Percentiles rank a stretch among this genome's conserved stretches.
phyloP scores from a whole-genome alignment of 1,284 basidiomycete genomes.

The Cryptococcus maquisensis region DNA sequence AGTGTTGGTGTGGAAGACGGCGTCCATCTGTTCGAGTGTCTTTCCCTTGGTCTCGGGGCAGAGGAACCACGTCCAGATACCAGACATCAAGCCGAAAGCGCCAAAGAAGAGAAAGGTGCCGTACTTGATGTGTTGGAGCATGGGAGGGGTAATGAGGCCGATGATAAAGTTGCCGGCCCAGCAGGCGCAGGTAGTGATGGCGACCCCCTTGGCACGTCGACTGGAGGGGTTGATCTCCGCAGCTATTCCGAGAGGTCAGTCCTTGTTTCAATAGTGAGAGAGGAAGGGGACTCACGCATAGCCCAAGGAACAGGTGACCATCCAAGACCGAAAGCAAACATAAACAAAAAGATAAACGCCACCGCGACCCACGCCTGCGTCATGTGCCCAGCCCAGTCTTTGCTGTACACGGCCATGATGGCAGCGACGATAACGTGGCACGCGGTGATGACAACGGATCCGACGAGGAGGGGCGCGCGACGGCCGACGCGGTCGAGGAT shows the following conservation, averaged over 20 bases:
- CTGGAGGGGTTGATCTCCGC: constrained; percentile 27
- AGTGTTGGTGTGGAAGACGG: constrained; percentile 16
- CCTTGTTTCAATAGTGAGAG: background rate
- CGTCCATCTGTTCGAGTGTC: constrained; percentile 28
- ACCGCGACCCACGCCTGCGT: constrained; percentile 26
- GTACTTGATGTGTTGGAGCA: constrained; percentile 19
- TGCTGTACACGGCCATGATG: constrained; percentile 23
- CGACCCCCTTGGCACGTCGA: background rate
- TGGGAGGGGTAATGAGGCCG: constrained; percentile 28
- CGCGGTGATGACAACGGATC: constrained; percentile 12
- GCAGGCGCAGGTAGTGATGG: constrained; percentile 20
- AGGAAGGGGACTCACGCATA: background rate
- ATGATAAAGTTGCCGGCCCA: constrained; percentile 34
- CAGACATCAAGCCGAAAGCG: constrained; percentile 11
- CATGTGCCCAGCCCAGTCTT: constrained; percentile 21
- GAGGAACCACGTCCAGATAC: constrained; percentile 19
- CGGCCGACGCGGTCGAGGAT: constrained; percentile 47
- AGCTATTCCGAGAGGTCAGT: constrained; percentile 2
- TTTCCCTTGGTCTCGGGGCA: constrained; percentile 27
- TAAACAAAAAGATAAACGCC: constrained; percentile 24
- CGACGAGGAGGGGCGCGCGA: constrained; percentile 33
- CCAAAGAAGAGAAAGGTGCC: constrained; percentile 35
- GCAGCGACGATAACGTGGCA: constrained; percentile 27
- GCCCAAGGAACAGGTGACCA: constrained; percentile 17
- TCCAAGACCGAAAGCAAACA: constrained; percentile 16